Base-by-base conservation (phyloP, 805 yeast species). In the Saccharomycopsis oosterbeekiorum region DNA sequence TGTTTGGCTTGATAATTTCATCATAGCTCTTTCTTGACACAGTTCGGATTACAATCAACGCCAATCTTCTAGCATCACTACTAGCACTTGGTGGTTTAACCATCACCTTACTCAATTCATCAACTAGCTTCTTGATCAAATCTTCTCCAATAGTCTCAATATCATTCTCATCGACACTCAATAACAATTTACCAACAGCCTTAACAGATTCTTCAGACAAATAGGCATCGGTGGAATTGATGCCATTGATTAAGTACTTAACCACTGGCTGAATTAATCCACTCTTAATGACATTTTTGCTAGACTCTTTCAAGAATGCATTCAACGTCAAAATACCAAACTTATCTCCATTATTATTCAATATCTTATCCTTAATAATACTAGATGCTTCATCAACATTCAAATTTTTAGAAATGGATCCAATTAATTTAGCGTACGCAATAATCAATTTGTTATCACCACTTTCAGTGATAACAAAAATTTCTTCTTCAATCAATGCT, bases 111-210 rank as follows among this genome's bases (percentile, higher is more conserved):
- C 85, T 77, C 55, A 87, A 72, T 64, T 80, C 84, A 5, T 68
- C 68, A n/a, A 84, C 73, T 57, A 89, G 67, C n/a, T 69, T 66
- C 2, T 67, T 65, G 1, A 78, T 68, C 36, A 78, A 69, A 26
- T 78, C 80, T 8, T 75, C 77, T 12, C 77, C 75, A 17, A 84
- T 62, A 15, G 68, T 66, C 11, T 53, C n/a, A 15, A 19, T 36
- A n/a, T 39, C 50, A 14, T 56, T 12, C 65, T 79, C 81, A 9
- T 74, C 79, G 21, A 77, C 71, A 36, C 83, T 74, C 62, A 93
- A 75, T 60, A 91, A 74, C 8, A 88, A 65, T 74, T 94, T 94
- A 64, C 97, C 97, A 57, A 86, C 78, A 1, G 96, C 97, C 61
- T 85, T 73, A 5, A 86, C 79, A 26, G 91, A 87, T 68, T 88